Evolutionary conservation across 2,329 filamentous ascomycete species (phyloP).

Genomic region (Aspergillus tubingensis): DNA sequence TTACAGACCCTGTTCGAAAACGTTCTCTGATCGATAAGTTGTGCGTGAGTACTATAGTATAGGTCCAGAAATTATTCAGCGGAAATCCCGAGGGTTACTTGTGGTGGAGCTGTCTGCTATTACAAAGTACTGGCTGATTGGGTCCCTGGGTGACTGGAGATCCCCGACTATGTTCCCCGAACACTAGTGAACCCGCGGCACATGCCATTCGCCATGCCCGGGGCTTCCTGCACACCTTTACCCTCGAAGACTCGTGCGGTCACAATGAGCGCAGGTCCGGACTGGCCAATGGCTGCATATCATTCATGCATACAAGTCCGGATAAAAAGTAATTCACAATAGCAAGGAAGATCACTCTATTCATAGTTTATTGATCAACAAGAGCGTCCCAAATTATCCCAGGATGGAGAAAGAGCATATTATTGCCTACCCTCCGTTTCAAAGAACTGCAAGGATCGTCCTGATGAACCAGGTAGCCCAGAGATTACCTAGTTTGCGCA

Average conservation of each 20-base stretch:
- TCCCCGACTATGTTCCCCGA: slow-evolving; percentile 1
- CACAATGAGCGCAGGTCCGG: neutral
- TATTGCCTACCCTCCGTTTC: neutral
- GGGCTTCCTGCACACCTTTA: neutral
- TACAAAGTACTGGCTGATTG: neutral
- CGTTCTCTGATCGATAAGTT: slow-evolving; percentile 9
- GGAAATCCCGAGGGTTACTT: neutral
- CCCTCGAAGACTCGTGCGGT: neutral
- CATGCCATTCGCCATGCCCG: neutral
- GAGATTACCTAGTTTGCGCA: neutral
- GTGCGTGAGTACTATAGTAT: neutral
- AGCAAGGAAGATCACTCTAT: neutral
- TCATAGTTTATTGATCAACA: neutral
- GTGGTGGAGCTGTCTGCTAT: neutral
- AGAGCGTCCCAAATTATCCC: neutral
- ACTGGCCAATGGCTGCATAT: neutral
- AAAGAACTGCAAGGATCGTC: neutral
- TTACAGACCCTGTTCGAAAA: neutral
- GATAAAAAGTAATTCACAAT: neutral
- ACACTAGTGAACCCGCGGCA: neutral
- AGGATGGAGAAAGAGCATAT: neutral
- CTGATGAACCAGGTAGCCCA: slow-evolving; percentile 1
- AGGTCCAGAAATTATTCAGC: neutral
- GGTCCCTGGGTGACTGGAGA: neutral
- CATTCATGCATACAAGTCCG: neutral